A percentile compares a stretch with the other conserved stretches of the same genome.
Conservation (phyloP, 2,329 filamentous ascomycete species). For the Exophiala viscosa region DNA sequence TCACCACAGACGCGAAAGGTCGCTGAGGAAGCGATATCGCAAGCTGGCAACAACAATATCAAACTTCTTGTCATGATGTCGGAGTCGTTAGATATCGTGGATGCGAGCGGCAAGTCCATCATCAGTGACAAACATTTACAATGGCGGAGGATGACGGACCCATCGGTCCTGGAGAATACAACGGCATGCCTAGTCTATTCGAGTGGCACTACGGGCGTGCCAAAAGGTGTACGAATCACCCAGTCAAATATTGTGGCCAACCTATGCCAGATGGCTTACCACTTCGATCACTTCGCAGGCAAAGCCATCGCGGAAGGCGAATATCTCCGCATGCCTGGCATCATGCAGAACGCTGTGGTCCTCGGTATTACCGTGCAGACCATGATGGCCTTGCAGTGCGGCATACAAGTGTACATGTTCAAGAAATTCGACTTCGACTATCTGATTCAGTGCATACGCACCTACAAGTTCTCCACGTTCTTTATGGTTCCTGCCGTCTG, state of each 20-base stretch:
- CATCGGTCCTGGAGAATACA: slow-evolving; percentile 43
- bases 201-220: slow-evolving; percentile 70
- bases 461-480: slow-evolving; percentile 15
- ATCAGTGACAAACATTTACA: slow-evolving; percentile 40
- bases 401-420: slow-evolving; percentile 22
- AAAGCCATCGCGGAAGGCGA: slow-evolving; percentile 14
- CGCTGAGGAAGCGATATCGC: slow-evolving; percentile 48
- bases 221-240: slow-evolving; percentile 51
- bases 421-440: slow-evolving; percentile 18
- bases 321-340: slow-evolving; percentile 19
- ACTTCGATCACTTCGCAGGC: slow-evolving; percentile 15
- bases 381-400: slow-evolving; percentile 18
- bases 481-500: slow-evolving; percentile 21
- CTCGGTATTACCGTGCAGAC: slow-evolving; percentile 19
- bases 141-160: slow-evolving; percentile 55
- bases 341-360: slow-evolving; percentile 21
- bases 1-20: slow-evolving; percentile 50
- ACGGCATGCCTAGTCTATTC: slow-evolving; percentile 70
- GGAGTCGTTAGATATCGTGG: slow-evolving; percentile 29
- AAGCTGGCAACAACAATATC: slow-evolving; percentile 43
- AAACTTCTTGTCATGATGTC: slow-evolving; percentile 50
- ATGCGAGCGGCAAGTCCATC: slow-evolving; percentile 30
- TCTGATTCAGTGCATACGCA: slow-evolving; percentile 11
- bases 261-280: slow-evolving; percentile 19
- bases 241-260: slow-evolving; percentile 20